phyloP scores from a whole-genome alignment of 495 filamentous ascomycete genomes.

The Hyaloscypha finlandica region DNA sequence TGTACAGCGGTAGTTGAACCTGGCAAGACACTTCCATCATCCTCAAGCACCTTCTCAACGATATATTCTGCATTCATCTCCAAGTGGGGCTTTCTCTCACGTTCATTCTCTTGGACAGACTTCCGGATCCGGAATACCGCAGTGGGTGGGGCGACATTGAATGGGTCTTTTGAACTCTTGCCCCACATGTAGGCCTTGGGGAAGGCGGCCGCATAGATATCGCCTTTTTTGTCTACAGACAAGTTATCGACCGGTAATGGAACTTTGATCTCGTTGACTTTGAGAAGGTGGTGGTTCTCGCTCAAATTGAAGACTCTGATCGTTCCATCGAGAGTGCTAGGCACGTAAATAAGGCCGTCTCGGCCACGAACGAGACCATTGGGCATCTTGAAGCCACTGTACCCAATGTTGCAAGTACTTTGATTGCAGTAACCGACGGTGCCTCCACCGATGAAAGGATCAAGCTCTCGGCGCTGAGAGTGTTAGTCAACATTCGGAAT shows the following conservation, averaged over 20 bases:
- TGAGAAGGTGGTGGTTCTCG: slow-evolving; percentile 23
- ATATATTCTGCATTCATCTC: slow-evolving; percentile 21
- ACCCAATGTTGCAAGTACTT: slow-evolving; percentile 28
- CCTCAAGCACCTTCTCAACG: slow-evolving; percentile 35
- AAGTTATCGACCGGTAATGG: slow-evolving; percentile 42
- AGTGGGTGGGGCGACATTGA: slow-evolving; percentile 13
- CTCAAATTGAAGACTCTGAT: slow-evolving; percentile 35
- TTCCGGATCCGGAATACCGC: slow-evolving; percentile 26
- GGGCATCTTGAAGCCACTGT: slow-evolving; percentile 29
- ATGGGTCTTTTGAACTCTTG: slow-evolving; percentile 12
- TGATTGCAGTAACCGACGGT: slow-evolving; percentile 35
- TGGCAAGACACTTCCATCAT: slow-evolving; percentile 33
- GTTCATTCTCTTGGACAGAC: slow-evolving; percentile 9
- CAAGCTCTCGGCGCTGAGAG: slow-evolving; percentile 28
- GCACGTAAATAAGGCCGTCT: slow-evolving; percentile 40
- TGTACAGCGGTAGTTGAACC: slow-evolving; percentile 29
- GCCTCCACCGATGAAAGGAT: slow-evolving; percentile 30
- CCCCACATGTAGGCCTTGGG: slow-evolving; percentile 27
- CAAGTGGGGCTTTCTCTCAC: slow-evolving; percentile 1
- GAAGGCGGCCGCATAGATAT: slow-evolving; percentile 38
- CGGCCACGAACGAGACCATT: slow-evolving; percentile 39
- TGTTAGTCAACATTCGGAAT: slow-evolving; percentile 8
- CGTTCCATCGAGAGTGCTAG: slow-evolving; percentile 27
- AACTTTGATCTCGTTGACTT: slow-evolving; percentile 34
- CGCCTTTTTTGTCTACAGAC: slow-evolving; percentile 40